phyloP scores from a whole-genome alignment of 2,329 filamentous ascomycete genomes.

The Huntiella moniliformis region DNA sequence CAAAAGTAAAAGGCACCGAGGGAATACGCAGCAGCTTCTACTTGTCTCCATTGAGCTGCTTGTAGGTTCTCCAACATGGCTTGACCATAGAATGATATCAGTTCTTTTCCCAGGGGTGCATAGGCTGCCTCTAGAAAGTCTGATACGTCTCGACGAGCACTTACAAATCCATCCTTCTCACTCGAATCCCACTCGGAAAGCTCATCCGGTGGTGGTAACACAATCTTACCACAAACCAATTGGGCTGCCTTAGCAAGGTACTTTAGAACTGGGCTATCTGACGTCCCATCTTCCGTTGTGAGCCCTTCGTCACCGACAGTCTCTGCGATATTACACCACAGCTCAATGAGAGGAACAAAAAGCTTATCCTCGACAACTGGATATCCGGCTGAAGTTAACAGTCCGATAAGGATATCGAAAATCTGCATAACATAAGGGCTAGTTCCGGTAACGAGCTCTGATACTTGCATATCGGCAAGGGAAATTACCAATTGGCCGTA shows the following conservation, averaged over 20 bases:
- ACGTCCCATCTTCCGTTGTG: constrained; percentile 27
- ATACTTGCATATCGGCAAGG: constrained; percentile 47
- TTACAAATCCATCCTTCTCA: constrained; percentile 46
- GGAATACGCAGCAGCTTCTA: constrained; percentile 44
- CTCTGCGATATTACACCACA: constrained; percentile 64
- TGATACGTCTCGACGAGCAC: constrained; percentile 60
- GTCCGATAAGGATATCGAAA: constrained; percentile 39
- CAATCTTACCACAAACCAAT: constrained; percentile 49
- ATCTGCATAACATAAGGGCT: constrained; percentile 33
- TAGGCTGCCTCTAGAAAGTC: constrained; percentile 60
- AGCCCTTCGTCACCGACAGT: constrained; percentile 40
- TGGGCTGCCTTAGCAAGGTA: constrained; percentile 32
- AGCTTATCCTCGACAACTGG: constrained; percentile 56
- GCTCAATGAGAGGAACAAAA: constrained; percentile 56
- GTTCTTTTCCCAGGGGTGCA: constrained; percentile 34
- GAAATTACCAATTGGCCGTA: constrained; percentile 50
- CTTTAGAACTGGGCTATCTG: constrained; percentile 16
- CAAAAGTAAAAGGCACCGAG: constrained; percentile 50
- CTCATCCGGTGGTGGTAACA: constrained; percentile 40
- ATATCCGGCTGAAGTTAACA: constrained; percentile 47
- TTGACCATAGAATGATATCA: constrained; percentile 38
- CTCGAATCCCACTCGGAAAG: constrained; percentile 51
- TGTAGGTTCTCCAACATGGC: constrained; percentile 25
- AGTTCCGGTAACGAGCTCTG: constrained; percentile 35
- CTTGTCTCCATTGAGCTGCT: constrained; percentile 31